phyloP scores from a whole-genome alignment of 2,329 filamentous ascomycete species.

The Aschersonia sp. region DNA sequence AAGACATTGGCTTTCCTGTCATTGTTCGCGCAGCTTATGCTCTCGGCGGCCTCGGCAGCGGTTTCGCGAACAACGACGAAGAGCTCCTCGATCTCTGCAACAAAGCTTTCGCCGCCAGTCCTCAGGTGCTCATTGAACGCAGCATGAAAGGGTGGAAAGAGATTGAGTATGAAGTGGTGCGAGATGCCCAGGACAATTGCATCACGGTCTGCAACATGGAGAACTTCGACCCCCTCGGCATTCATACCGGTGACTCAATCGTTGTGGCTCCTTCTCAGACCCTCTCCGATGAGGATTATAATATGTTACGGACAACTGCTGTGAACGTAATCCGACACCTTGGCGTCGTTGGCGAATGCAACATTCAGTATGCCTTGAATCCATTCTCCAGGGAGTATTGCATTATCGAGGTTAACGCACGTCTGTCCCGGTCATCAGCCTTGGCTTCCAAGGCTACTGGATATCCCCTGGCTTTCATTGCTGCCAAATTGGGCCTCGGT shows the following conservation, averaged over 20 bases:
- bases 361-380: conserved; percentile 96
- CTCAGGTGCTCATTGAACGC: conserved; percentile 89
- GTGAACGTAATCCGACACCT: conserved; percentile 95
- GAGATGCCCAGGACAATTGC: conserved; percentile 91
- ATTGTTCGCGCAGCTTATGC: conserved; percentile 96
- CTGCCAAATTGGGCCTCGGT: conserved; percentile 86
- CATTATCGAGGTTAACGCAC: conserved; percentile 97
- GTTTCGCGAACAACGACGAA: conserved; percentile 78
- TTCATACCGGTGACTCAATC: conserved; percentile 96
- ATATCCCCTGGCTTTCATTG: conserved; percentile 91
- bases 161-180: conserved; percentile 96
- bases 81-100: conserved; percentile 80
- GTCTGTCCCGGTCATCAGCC: conserved; percentile 87
- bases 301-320: conserved; percentile 94
- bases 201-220: conserved; percentile 99
- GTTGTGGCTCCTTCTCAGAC: conserved; percentile 96
- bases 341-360: conserved; percentile 95
- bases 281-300: conserved; percentile 93
- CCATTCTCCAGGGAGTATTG: conserved; percentile 93
- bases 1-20: conserved; percentile 88
- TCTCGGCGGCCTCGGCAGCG: conserved; percentile 84
- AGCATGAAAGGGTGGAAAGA: conserved; percentile 99
- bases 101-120: conserved; percentile 88
- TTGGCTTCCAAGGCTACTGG: conserved; percentile 94
- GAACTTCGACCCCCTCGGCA: conserved; percentile 96